Base-by-base conservation (phyloP, 2,329 filamentous ascomycete species). In the Nannizzia gypsea region DNA sequence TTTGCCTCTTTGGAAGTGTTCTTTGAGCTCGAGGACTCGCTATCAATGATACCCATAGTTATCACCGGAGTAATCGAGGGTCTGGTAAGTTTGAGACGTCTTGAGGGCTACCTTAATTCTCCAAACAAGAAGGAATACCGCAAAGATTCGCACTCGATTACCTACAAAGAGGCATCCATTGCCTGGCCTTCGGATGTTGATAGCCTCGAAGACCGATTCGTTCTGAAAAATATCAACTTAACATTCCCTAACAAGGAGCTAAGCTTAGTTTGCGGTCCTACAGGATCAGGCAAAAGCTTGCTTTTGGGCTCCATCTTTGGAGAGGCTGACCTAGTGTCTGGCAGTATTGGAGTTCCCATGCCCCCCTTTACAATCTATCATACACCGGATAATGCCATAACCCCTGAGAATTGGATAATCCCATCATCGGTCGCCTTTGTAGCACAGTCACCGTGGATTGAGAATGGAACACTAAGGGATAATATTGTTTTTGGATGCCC, bases 381-480 rank as follows among this genome's bases (percentile, higher is more conserved):
- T 34, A 42, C 22, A 5, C 38, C 38, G 11, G 56, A 48, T 8
- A 42, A 17, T 17, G 3, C 6, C 17, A 42, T 56, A 22, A 22
- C 8, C 11, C 26, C 44, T 13, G 46, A 59, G 8, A 38, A 36
- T 20, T 59, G 57, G 57, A 52, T 59, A 6, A 54, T 59, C 8
- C 24, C 34, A 11, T 52, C 44, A 3, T 36, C 34, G 20, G 15
- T 59, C 11, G 57, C 57, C 13, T 59, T 44, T 55, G 57, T 59
- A 11, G 44, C 81, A 1, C 84, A 87, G 63, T 83, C 80, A 3
- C 83, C 84, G 1, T 87, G 84, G 84, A 73, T 87, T 0, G 83
- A 87, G 65, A 86, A 82, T 62, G 86, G 86, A 83, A 86, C 78
- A 61, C 85, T 87, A 26, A 78, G 83, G 26, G 83, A 87, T 46